Evolutionary conservation across 208 protist genomes (phyloP).

Genomic region (Acanthamoeba lenticulata): DNA sequence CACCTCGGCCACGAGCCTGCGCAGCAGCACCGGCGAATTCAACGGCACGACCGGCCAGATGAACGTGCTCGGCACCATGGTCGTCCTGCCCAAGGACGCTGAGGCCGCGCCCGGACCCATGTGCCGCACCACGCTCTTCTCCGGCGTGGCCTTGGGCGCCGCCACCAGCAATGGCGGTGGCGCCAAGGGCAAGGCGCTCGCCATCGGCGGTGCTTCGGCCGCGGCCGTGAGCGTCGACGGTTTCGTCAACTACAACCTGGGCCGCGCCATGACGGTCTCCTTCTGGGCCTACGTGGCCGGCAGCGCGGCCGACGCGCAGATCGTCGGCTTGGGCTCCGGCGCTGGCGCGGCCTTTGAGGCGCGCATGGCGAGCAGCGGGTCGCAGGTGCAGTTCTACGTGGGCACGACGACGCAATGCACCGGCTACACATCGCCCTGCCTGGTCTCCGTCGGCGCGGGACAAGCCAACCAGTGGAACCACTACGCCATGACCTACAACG

Average conservation of each 20-base stretch:
- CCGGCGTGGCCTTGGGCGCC: background rate
- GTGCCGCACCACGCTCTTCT: conserved; percentile 23
- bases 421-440: background rate
- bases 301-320: background rate
- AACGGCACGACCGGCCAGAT: background rate
- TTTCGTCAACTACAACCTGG: conserved; percentile 57
- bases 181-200: conserved; percentile 22
- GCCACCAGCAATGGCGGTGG: background rate
- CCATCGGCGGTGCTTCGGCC: background rate
- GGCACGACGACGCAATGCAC: conserved; percentile 14
- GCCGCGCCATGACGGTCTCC: background rate
- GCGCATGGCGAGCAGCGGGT: background rate
- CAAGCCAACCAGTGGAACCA: conserved; percentile 6
- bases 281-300: conserved; percentile 41
- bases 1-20: background rate
- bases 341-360: conserved; percentile 33
- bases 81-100: conserved; percentile 6
- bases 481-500: conserved; percentile 61
- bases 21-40: too few relatives aligned
- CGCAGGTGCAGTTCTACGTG: conserved; percentile 21
- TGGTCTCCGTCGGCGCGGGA: background rate
- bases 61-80: conserved; percentile 48
- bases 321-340: conserved; percentile 35
- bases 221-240: conserved; percentile 19
- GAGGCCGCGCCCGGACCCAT: background rate